Percentiles rank a stretch among this genome's conserved stretches.
These are phyloP conservation scores for Didymosphaeria variabile DNA, from an alignment of 2,329 filamentous ascomycete genomes.

Conservation along the genomic window DNA sequence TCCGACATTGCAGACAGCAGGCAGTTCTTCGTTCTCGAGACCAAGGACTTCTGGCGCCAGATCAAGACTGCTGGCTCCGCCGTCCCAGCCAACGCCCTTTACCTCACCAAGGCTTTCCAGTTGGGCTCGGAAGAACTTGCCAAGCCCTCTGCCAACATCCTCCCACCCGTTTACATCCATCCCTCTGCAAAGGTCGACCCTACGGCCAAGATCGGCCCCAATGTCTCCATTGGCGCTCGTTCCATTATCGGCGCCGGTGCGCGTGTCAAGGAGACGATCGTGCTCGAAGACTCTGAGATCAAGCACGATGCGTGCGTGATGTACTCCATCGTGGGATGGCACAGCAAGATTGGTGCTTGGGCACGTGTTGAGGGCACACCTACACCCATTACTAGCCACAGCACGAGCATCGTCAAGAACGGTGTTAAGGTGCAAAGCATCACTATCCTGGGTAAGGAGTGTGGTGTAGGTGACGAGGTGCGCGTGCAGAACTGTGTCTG, in stretches of 20 bases:
- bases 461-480: slow-evolving; percentile 90
- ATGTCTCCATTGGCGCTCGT: slow-evolving; percentile 94
- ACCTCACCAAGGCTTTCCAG: slow-evolving; percentile 94
- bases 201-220: slow-evolving; percentile 94
- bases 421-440: slow-evolving; percentile 99
- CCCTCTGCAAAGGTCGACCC: slow-evolving; percentile 89
- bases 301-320: slow-evolving; percentile 96
- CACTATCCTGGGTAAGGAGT: slow-evolving; percentile 97
- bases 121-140: slow-evolving; percentile 82
- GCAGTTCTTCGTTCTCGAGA: slow-evolving; percentile 98
- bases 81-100: slow-evolving; percentile 94
- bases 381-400: slow-evolving; percentile 85
- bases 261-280: slow-evolving; percentile 94
- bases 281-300: slow-evolving; percentile 93
- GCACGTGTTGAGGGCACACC: slow-evolving; percentile 96
- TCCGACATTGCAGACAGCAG: slow-evolving; percentile 96
- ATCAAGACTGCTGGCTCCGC: slow-evolving; percentile 99
- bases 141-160: slow-evolving; percentile 82
- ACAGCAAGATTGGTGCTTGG: slow-evolving; percentile 96
- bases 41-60: slow-evolving; percentile 99
- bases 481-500: slow-evolving; percentile 98
- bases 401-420: slow-evolving; percentile 95
- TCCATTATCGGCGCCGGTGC: slow-evolving; percentile 84
- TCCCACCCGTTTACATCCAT: slow-evolving; percentile 95
- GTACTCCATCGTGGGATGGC: slow-evolving; percentile 97